Base-by-base conservation (phyloP, 116 monocot species). In the Trichopus zeylanicus region DNA sequence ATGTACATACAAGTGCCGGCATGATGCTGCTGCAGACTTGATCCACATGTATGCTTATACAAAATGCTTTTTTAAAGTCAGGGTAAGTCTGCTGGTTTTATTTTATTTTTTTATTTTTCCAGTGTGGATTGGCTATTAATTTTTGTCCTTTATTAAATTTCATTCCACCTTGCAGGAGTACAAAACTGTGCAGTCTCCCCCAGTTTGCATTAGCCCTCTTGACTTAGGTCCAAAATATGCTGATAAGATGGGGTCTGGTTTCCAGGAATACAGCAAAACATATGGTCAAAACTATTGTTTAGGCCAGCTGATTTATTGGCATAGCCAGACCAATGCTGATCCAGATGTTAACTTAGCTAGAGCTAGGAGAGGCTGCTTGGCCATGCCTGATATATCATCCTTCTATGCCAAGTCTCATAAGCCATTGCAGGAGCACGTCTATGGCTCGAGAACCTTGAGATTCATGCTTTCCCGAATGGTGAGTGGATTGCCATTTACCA, bases 21-120 rank as follows among this genome's bases (percentile, higher is more conserved):
- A 98, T 70, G 98, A 98, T 74, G 98, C 85, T 67, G 98, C 92
- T 62, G 98, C 98, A n/a, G 98, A 98, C 59, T 75, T 98, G 66
- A 74, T 98, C 66, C 98, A 98, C 70, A 82, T 91, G 54, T 91
- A 98, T 66, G 91, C 98, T 13, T 76, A 88, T 58, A 98, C 98
- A 23, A 92, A 83, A 67, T 80, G 69, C 58, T 91, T 88, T 51
- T 98, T 88, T 60, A 80, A 74, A 71, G 66, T 88, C 67, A 74
- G 64, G 77, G 98, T 98, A 68, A 60, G 71, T 68, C 19, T 27
- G 23, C 21, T 5, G 49, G 21, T 39, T 51, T 19, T 27, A 47
- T 8, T 61, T 35, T 35, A 35, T 6, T 35, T 35, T 10, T 35
- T 10, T 35, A 6, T 49, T 28, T 48, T 30, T 61, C 32, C 24